phyloP scores from a whole-genome alignment of 139 green algal genomes.

The Haematococcus sp. region DNA sequence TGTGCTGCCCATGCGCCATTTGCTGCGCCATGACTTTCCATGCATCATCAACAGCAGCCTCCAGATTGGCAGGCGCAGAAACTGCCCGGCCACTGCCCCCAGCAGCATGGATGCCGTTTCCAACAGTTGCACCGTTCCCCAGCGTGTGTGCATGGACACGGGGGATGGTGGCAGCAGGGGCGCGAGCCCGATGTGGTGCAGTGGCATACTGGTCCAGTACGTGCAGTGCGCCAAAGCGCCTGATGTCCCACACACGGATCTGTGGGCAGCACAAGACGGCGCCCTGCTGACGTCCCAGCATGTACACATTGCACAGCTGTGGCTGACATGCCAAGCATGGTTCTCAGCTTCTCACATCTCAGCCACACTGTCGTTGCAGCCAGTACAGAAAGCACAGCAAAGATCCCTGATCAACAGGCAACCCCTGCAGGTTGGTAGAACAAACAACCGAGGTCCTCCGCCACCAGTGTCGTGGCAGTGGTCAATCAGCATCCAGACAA shows the following conservation, averaged over 20 bases:
- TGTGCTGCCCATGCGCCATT: background rate
- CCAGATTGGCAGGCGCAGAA: background rate
- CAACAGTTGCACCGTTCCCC: background rate
- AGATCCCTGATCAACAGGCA: too few relatives aligned
- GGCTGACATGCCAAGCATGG: too few relatives aligned
- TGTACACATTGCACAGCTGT: too few relatives aligned
- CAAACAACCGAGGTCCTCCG: too few relatives aligned
- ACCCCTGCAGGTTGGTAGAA: too few relatives aligned
- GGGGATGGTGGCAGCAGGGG: background rate
- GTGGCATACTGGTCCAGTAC: constrained; percentile 65
- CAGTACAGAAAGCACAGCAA: too few relatives aligned
- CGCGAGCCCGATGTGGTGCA: background rate
- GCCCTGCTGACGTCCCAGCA: too few relatives aligned
- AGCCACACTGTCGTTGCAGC: background rate
- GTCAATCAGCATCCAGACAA: too few relatives aligned
- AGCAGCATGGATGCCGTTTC: too few relatives aligned
- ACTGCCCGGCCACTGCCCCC: background rate
- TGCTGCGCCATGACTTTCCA: background rate
- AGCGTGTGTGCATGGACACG: constrained; percentile 2
- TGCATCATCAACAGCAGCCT: background rate
- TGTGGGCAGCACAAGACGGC: constrained; percentile 23
- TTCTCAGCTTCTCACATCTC: background rate
- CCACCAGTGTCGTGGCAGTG: too few relatives aligned
- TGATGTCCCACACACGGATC: constrained; percentile 78
- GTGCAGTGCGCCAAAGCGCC: constrained; percentile 50